A percentile compares a stretch with the other conserved stretches of the same genome.
Conservation (phyloP, 106 monocot genomes). For the Platanthera guangdongensis region DNA sequence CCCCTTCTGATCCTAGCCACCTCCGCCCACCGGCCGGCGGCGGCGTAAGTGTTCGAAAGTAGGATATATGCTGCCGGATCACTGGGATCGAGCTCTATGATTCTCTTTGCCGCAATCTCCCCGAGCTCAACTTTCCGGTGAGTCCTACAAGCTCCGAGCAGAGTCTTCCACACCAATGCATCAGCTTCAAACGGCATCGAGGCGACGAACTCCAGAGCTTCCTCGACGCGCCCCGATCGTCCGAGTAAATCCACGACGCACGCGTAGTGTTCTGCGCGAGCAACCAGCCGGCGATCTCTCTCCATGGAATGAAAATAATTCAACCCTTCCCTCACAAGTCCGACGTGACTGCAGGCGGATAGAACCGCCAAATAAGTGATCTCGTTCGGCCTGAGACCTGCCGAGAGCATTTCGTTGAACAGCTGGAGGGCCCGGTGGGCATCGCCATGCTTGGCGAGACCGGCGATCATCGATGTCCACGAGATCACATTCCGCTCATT, state of each 20-base stretch:
- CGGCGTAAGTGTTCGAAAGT: constrained; percentile 75
- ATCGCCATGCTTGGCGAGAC: constrained; percentile 63
- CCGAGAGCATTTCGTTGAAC: constrained; percentile 45
- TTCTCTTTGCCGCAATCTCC: constrained; percentile 34
- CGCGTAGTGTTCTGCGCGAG: constrained; percentile 81
- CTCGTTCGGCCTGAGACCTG: constrained; percentile 53
- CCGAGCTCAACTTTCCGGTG: constrained; percentile 45
- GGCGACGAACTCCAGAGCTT: constrained; percentile 47
- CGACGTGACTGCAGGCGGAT: constrained; percentile 77
- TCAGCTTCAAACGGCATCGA: constrained; percentile 60
- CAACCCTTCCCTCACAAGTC: constrained; percentile 49
- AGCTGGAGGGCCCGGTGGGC: constrained; percentile 39
- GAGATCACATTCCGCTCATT: constrained; percentile 46
- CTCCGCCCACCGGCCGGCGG: constrained; percentile 43
- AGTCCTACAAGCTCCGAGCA: constrained; percentile 63
- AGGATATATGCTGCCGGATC: constrained; percentile 64
- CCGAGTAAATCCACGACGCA: constrained; percentile 81
- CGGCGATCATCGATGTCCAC: constrained; percentile 82
- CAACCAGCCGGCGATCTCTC: constrained; percentile 33
- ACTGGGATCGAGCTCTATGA: constrained; percentile 55
- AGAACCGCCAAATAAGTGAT: constrained; percentile 70
- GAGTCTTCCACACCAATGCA: constrained; percentile 57
- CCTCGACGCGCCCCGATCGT: constrained; percentile 47
- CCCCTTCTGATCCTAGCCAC: constrained; percentile 47
- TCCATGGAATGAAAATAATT: constrained; percentile 55